These are phyloP conservation scores for Crithidia mellificae DNA, from an alignment of 208 protist genomes.

Conservation along the genomic window DNA sequence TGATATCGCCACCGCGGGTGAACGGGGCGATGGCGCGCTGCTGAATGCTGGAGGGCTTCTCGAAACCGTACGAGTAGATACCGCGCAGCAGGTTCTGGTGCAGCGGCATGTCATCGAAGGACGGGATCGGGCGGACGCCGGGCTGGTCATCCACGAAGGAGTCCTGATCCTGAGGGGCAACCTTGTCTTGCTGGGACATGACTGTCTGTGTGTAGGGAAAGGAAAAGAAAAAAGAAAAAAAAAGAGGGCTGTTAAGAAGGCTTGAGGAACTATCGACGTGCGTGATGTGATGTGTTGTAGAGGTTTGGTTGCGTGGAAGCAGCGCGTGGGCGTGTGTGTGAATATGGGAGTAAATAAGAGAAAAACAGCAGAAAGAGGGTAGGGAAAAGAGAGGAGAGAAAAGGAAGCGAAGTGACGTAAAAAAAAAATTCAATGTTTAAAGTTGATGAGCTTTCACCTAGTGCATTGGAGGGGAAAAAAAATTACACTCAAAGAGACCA, in stretches of 20 bases:
- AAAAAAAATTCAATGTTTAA: too few species aligned
- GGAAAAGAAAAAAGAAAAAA: constrained; percentile 65
- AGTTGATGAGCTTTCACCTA: too few species aligned
- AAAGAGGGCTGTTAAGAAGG: constrained; percentile 55
- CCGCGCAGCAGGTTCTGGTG: constrained; percentile 71
- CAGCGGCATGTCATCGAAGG: constrained; percentile 96
- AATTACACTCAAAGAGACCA: too few species aligned
- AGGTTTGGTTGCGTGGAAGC: too few species aligned
- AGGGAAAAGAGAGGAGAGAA: too few species aligned
- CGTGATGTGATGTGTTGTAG: too few species aligned
- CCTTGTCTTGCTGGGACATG: constrained; percentile 80
- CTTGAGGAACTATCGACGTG: constrained; percentile 45
- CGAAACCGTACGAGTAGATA: constrained; percentile 99
- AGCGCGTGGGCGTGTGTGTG: too few species aligned
- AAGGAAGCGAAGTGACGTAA: too few species aligned
- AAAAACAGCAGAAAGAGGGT: too few species aligned
- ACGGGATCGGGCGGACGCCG: constrained; percentile 79
- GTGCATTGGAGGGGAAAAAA: too few species aligned
- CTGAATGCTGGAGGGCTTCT: constrained; percentile 94
- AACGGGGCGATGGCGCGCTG: constrained; percentile 98
- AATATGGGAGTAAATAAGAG: too few species aligned
- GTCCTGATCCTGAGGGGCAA: constrained; percentile 88
- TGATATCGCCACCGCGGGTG: constrained; percentile 95
- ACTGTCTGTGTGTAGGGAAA: constrained; percentile 15
- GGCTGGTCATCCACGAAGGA: constrained; percentile 87